Evolutionary conservation across 768 basidiomycete genomes (phyloP).

Genomic region (Serendipita indica): DNA sequence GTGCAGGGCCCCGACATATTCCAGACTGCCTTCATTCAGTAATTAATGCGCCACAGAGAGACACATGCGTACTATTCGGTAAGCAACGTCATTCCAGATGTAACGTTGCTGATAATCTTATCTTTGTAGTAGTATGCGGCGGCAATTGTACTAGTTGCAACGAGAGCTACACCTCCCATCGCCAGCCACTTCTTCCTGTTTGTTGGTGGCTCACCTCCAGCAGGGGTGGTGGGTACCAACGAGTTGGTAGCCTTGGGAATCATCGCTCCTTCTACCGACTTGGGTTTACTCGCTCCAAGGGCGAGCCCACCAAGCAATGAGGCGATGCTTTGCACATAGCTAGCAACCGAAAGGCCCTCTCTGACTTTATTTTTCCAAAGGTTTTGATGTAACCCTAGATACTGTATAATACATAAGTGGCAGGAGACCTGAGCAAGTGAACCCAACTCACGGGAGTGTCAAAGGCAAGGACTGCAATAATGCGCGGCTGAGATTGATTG

Average conservation of each 20-base stretch:
- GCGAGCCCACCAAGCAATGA: too few species aligned
- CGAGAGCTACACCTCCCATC: conserved; percentile 62
- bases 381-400: conserved; percentile 69
- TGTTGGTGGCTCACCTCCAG: not conserved
- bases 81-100: conserved; percentile 48
- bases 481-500: conserved; percentile 53
- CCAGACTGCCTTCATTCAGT: conserved; percentile 29
- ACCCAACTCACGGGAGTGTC: conserved; percentile 74
- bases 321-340: conserved; percentile 47
- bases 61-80: conserved; percentile 41
- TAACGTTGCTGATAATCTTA: not conserved
- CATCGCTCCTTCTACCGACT: too few species aligned
- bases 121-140: conserved; percentile 72
- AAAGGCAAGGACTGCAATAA: conserved; percentile 72
- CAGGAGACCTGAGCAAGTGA: too few species aligned
- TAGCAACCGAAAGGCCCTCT: conserved; percentile 57
- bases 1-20: conserved; percentile 78
- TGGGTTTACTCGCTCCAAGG: too few species aligned
- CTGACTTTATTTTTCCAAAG: conserved; percentile 75
- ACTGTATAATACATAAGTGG: too few species aligned
- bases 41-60: not conserved
- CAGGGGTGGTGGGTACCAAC: not conserved
- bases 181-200: conserved; percentile 48
- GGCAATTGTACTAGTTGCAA: conserved; percentile 65
- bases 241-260: not conserved